phyloP scores from a whole-genome alignment of 2,329 filamentous ascomycete genomes.

The Aspergillus luchuensis region DNA sequence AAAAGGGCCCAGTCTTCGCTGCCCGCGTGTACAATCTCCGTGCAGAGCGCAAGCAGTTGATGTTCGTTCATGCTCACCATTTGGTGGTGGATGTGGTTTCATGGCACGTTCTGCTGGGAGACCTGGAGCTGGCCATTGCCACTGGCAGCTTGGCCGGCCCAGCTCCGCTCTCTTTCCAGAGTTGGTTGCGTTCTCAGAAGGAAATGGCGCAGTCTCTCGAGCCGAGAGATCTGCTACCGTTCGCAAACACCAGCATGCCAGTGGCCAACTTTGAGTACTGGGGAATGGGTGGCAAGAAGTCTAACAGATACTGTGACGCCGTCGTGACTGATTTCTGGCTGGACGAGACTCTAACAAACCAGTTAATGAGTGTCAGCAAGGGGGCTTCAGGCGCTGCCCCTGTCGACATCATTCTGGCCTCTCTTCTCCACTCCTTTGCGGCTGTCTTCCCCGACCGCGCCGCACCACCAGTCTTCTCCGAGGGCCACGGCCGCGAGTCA shows the following conservation, averaged over 20 bases:
- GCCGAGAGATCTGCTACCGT: neutral
- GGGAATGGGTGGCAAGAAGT: neutral
- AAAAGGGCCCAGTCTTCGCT: conserved; percentile 7
- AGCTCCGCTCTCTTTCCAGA: neutral
- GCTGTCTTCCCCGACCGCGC: conserved; percentile 12
- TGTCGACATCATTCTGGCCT: conserved; percentile 12
- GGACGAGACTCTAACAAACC: neutral
- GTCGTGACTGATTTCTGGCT: neutral
- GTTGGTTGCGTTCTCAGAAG: conserved; percentile 1
- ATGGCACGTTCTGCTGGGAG: conserved; percentile 11
- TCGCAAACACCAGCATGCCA: neutral
- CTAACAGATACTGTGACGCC: neutral
- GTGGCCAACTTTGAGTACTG: neutral
- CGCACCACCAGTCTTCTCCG: conserved; percentile 14
- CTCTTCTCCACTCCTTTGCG: conserved; percentile 6
- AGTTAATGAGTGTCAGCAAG: conserved; percentile 8
- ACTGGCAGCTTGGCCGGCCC: neutral
- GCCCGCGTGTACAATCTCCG: neutral
- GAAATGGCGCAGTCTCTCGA: neutral
- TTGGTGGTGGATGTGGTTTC: conserved; percentile 13
- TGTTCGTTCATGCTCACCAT: conserved; percentile 11
- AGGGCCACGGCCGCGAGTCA: conserved; percentile 21
- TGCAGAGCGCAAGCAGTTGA: neutral
- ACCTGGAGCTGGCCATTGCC: conserved; percentile 3
- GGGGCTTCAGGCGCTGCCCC: conserved; percentile 1